phyloP scores from a whole-genome alignment of 192 early-diverging fungal species.

The Backusella tarrabulga region DNA sequence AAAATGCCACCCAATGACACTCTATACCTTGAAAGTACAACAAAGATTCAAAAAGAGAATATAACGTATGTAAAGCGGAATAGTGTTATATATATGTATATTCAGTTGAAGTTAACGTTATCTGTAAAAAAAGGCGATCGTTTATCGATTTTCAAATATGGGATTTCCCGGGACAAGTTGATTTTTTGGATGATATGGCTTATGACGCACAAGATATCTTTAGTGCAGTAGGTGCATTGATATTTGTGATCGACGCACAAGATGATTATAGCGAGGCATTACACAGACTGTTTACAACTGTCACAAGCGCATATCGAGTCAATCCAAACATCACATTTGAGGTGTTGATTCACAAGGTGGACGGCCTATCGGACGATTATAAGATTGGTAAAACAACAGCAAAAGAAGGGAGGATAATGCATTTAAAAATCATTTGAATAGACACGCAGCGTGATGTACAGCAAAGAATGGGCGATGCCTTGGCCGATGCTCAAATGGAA shows the following conservation, averaged over 20 bases:
- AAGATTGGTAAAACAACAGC: constrained; percentile 69
- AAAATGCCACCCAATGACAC: constrained; percentile 89
- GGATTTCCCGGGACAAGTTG: constrained; percentile 91
- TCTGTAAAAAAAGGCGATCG: constrained; percentile 40
- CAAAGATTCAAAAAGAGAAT: constrained; percentile 67
- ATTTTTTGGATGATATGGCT: constrained; percentile 67
- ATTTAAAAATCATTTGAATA: constrained; percentile 12
- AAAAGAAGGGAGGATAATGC: neutral
- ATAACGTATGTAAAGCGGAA: constrained; percentile 48
- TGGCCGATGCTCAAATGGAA: constrained; percentile 76
- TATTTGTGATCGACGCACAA: constrained; percentile 97
- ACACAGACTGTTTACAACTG: constrained; percentile 66
- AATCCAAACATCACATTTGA: constrained; percentile 89
- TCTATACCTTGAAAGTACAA: constrained; percentile 78
- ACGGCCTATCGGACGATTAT: constrained; percentile 92
- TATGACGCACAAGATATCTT: constrained; percentile 66
- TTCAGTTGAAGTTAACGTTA: too few relatives aligned
- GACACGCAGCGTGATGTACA: constrained; percentile 96
- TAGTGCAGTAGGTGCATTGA: constrained; percentile 70
- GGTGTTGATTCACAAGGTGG: constrained; percentile 96
- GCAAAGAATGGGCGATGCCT: constrained; percentile 84
- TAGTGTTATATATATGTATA: too few relatives aligned
- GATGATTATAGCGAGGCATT: constrained; percentile 86
- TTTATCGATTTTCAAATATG: constrained; percentile 87
- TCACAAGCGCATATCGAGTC: constrained; percentile 71